A percentile compares a stretch with the other conserved stretches of the same genome.
These are phyloP conservation scores for Suillus weaverae DNA, from an alignment of 768 basidiomycete genomes.

Conservation along the genomic window DNA sequence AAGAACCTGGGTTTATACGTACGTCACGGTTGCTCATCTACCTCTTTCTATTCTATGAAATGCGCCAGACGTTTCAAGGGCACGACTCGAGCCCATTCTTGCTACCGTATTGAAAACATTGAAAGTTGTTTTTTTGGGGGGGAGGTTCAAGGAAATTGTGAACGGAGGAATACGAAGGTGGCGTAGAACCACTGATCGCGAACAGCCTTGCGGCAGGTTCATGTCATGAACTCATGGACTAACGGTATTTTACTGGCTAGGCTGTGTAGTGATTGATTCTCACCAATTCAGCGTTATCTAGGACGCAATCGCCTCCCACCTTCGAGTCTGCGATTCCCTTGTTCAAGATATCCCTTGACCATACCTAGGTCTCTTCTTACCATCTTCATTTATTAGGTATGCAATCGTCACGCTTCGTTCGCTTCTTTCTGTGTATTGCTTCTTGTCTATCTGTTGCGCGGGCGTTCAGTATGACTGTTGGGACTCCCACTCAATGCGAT, in stretches of 20 bases:
- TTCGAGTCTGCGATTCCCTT: not conserved
- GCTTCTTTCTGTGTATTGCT: constrained; percentile 20
- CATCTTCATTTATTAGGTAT: constrained; percentile 22
- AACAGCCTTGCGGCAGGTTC: not conserved
- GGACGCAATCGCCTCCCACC: not conserved
- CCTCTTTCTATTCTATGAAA: not conserved
- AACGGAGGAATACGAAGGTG: not conserved
- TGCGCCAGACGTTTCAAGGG: not conserved
- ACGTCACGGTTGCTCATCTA: not conserved
- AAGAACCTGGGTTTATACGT: not conserved
- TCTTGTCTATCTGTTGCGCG: constrained; percentile 20
- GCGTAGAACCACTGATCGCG: not conserved
- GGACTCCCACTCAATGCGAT: constrained; percentile 59
- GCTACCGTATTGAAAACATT: not conserved
- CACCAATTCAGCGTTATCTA: not conserved
- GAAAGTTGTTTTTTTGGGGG: not conserved
- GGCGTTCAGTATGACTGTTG: constrained; percentile 50
- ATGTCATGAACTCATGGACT: not conserved
- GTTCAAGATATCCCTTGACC: not conserved
- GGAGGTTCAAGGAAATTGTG: not conserved
- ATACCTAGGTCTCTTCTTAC: constrained; percentile 1
- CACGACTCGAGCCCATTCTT: not conserved
- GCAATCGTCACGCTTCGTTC: constrained; percentile 26
- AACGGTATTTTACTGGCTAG: not conserved
- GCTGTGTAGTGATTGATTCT: not conserved